A percentile compares a stretch with the other conserved stretches of the same genome.
Conservation (phyloP, 257 asterid species). For the Salvia miltiorrhiza region DNA sequence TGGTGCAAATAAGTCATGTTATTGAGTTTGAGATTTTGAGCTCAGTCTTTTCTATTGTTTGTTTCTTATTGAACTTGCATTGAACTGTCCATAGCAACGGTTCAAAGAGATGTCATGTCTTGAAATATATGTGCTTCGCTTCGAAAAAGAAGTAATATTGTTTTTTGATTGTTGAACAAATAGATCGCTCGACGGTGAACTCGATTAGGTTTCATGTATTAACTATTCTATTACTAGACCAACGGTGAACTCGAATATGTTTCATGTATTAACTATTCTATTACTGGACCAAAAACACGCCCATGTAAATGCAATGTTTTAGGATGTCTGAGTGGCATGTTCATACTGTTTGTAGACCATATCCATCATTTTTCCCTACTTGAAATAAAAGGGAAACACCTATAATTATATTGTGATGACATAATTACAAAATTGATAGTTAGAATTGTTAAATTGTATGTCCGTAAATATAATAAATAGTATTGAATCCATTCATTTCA, state of each 20-base stretch:
- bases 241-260: too few relatives aligned
- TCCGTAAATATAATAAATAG: not conserved
- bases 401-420: not conserved
- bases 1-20: conserved; percentile 18
- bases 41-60: not conserved
- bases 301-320: not conserved
- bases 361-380: not conserved
- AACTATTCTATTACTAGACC: too few relatives aligned
- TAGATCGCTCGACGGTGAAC: too few relatives aligned
- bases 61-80: not conserved
- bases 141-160: too few relatives aligned
- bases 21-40: not conserved
- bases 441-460: not conserved
- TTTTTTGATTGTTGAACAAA: too few relatives aligned
- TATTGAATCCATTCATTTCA: not conserved
- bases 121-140: not conserved
- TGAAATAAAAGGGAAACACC: too few relatives aligned
- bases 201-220: too few relatives aligned
- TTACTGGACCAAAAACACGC: too few relatives aligned
- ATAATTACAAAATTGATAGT: not conserved
- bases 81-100: not conserved
- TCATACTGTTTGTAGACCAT: too few relatives aligned
- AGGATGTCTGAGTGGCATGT: too few relatives aligned
- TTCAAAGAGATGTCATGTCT: not conserved
- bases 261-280: too few relatives aligned